Percentiles rank a stretch among this genome's conserved stretches.
phyloP scores from a whole-genome alignment of 345 rosid genomes.

The Eucalyptus cloeziana region DNA sequence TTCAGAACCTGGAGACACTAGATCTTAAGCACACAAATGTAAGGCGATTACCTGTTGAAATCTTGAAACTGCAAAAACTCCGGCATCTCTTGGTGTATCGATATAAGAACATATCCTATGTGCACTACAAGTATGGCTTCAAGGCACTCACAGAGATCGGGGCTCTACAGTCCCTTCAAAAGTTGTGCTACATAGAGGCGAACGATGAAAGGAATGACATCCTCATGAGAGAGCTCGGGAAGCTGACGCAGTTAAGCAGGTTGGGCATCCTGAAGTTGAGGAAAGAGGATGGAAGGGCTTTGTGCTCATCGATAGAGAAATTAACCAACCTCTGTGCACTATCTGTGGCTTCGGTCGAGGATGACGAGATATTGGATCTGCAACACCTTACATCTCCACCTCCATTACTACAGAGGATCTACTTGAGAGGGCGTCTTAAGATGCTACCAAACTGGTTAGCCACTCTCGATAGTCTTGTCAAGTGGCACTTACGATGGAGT shows the following conservation, averaged over 20 bases:
- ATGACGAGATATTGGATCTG: neutral
- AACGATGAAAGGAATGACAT: neutral
- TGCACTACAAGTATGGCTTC: neutral
- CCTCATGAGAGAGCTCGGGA: neutral
- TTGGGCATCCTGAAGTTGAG: neutral
- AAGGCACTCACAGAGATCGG: neutral
- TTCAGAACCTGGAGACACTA: neutral
- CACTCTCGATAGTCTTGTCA: conserved; percentile 7
- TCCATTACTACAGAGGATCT: conserved; percentile 4
- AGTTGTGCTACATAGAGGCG: neutral
- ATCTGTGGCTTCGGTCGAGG: neutral
- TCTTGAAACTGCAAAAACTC: neutral
- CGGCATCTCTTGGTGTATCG: neutral
- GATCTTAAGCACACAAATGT: neutral
- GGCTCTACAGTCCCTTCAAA: neutral
- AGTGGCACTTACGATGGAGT: conserved; percentile 5
- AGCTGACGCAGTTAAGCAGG: neutral
- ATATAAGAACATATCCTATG: fast-evolving
- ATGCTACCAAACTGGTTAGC: conserved; percentile 10
- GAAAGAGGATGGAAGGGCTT: neutral
- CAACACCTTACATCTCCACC: neutral
- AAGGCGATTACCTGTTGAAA: neutral
- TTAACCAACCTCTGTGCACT: neutral
- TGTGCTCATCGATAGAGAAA: neutral
- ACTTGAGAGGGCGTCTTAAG: conserved; percentile 13